phyloP scores from a whole-genome alignment of 2,329 filamentous ascomycete genomes.

The Gyromitra esculenta region DNA sequence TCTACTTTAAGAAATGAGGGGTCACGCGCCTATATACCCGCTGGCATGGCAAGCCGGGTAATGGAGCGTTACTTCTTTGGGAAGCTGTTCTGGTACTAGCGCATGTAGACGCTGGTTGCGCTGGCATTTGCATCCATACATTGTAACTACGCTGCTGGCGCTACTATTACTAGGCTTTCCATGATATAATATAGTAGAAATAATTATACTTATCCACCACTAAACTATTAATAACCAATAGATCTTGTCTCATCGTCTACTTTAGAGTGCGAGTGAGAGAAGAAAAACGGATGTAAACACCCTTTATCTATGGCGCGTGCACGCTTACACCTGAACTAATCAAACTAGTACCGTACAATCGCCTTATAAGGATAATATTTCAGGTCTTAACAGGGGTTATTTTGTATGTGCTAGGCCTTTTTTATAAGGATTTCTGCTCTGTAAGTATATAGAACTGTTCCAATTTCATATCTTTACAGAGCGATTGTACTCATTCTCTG shows the following conservation, averaged over 20 bases:
- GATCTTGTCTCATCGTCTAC: not conserved
- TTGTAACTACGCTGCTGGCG: no score
- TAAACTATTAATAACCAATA: not conserved
- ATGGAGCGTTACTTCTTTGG: not conserved
- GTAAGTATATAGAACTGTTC: no score
- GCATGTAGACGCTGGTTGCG: no score
- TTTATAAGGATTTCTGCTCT: no score
- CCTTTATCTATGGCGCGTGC: not conserved
- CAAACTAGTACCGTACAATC: no score
- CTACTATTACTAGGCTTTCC: no score
- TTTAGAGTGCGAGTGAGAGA: not conserved
- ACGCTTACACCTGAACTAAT: no score
- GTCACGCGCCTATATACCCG: not conserved
- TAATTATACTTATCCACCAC: not conserved
- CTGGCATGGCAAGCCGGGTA: not conserved
- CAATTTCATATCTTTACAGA: no score
- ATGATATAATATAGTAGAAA: not conserved
- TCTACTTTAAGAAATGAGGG: not conserved
- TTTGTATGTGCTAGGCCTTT: no score
- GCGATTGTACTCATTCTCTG: conserved; percentile 7
- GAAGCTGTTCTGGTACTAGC: not conserved
- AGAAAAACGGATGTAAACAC: not conserved
- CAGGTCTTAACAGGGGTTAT: no score
- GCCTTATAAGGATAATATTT: no score
- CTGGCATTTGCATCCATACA: no score